Evolutionary conservation across 108 stramenopile species (phyloP).

Genomic region (Pseudonitzschia delicatissima): DNA sequence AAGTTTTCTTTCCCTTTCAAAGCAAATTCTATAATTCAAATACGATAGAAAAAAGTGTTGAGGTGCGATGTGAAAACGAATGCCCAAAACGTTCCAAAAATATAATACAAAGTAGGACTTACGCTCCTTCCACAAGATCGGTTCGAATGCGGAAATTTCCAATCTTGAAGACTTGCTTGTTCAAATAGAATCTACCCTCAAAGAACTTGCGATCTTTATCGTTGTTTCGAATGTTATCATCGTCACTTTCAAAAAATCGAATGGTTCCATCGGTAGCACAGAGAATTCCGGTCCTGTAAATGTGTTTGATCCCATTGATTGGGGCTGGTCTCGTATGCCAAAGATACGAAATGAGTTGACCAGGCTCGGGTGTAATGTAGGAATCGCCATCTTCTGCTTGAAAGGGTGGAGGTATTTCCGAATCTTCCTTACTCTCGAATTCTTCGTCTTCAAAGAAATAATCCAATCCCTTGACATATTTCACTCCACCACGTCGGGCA

Average conservation of each 20-base stretch:
- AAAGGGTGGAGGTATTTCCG: constrained; percentile 1
- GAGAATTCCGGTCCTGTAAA: constrained; percentile 6
- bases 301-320: background rate
- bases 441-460: background rate
- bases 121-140: constrained; percentile 12
- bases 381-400: constrained; percentile 2
- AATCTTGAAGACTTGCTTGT: constrained; percentile 1
- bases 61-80: no score
- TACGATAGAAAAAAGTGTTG: background rate
- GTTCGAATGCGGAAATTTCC: background rate
- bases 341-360: constrained; percentile 3
- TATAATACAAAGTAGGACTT: background rate
- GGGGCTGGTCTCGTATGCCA: constrained; percentile 1
- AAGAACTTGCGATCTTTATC: background rate
- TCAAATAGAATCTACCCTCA: constrained; percentile 8
- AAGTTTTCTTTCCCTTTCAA: constrained; percentile 3
- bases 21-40: background rate
- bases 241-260: constrained; percentile 7
- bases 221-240: background rate
- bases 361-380: constrained; percentile 6
- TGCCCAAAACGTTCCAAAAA: no score
- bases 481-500: background rate
- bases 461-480: background rate
- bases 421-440: background rate
- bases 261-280: constrained; percentile 5